Percentiles rank a stretch among this genome's conserved stretches.
phyloP scores from a whole-genome alignment of 2,329 filamentous ascomycete species.

The Ceratocystis smalleyi region DNA sequence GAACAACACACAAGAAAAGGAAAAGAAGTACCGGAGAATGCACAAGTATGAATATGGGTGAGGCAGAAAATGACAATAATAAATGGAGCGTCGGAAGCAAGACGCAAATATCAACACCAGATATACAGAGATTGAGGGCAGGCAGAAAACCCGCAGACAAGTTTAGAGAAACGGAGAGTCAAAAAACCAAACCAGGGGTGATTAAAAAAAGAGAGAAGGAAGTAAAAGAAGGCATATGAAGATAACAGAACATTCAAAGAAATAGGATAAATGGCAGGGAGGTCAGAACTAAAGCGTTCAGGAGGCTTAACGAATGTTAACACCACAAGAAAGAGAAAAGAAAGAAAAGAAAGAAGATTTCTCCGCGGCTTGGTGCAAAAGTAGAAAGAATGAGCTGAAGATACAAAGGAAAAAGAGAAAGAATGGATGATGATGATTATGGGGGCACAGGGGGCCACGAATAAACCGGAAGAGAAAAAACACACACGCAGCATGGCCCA shows the following conservation, averaged over 20 bases:
- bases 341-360: constrained; percentile 4
- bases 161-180: not conserved
- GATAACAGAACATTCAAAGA: not conserved
- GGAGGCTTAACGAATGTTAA: too few relatives aligned
- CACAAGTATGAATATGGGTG: not conserved
- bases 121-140: not conserved
- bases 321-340: not conserved
- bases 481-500: not conserved
- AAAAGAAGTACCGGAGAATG: not conserved
- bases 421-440: not conserved
- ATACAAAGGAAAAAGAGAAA: constrained; percentile 6
- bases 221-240: not conserved
- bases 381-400: not conserved
- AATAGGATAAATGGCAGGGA: not conserved
- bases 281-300: not conserved
- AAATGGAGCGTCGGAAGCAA: not conserved
- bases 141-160: not conserved
- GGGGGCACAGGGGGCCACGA: not conserved
- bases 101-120: not conserved
- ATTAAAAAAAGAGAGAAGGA: not conserved
- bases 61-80: not conserved
- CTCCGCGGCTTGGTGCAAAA: not conserved
- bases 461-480: not conserved
- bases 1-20: constrained; percentile 5
- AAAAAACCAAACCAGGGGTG: not conserved